These are phyloP conservation scores for Mycena sp. DNA, from an alignment of 1,284 basidiomycete species.

Conservation along the genomic window DNA sequence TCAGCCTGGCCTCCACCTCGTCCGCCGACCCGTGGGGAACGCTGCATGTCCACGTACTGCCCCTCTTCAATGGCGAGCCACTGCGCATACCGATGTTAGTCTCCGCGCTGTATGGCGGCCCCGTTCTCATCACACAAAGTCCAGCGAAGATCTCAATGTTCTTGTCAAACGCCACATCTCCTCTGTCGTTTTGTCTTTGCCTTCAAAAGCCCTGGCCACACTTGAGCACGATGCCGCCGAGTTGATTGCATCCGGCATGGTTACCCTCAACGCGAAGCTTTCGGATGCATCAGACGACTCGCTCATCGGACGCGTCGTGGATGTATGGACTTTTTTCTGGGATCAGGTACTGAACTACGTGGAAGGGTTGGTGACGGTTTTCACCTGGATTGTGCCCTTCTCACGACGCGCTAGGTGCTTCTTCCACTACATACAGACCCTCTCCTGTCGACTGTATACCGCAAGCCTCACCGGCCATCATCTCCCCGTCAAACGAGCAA, in stretches of 20 bases:
- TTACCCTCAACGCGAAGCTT: constrained; percentile 90
- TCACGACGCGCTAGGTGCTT: constrained; percentile 60
- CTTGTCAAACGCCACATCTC: constrained; percentile 84
- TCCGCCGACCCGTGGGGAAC: constrained; percentile 50
- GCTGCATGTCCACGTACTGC: constrained; percentile 87
- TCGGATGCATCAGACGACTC: constrained; percentile 76
- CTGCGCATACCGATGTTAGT: constrained; percentile 86
- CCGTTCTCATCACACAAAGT: constrained; percentile 13
- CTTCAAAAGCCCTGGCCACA: constrained; percentile 68
- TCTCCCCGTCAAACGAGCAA: constrained; percentile 65
- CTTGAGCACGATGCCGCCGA: constrained; percentile 87
- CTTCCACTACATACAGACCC: constrained; percentile 82
- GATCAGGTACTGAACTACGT: constrained; percentile 91
- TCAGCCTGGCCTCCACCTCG: constrained; percentile 47
- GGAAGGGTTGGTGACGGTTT: constrained; percentile 66
- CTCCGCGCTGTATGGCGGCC: background rate
- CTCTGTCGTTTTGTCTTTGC: constrained; percentile 68
- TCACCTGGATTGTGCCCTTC: background rate
- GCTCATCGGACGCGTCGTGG: constrained; percentile 81
- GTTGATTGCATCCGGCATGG: constrained; percentile 88
- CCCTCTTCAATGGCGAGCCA: constrained; percentile 92
- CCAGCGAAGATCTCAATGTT: constrained; percentile 88
- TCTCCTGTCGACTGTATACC: constrained; percentile 71
- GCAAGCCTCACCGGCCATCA: constrained; percentile 68
- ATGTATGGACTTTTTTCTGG: constrained; percentile 96